phyloP scores from a whole-genome alignment of 2,329 filamentous ascomycete species.

The Fusarium setosum region DNA sequence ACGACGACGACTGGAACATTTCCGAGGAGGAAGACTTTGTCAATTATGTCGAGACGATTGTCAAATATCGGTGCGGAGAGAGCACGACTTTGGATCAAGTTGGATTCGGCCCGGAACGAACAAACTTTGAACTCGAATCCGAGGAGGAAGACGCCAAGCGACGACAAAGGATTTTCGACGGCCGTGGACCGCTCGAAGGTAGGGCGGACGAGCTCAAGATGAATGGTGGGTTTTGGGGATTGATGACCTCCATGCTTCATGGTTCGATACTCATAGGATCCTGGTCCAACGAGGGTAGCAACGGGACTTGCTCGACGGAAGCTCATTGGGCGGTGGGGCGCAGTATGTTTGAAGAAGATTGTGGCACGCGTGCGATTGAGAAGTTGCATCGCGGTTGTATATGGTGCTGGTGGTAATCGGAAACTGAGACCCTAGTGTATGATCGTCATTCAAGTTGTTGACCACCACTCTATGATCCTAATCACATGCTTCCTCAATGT shows the following conservation, averaged over 20 bases:
- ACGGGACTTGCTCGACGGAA: neutral
- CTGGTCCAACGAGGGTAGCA: neutral
- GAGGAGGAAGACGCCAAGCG: neutral
- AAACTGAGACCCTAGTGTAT: too few relatives aligned
- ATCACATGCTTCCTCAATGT: too few relatives aligned
- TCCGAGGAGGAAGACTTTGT: neutral
- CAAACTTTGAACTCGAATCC: neutral
- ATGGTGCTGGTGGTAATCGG: too few relatives aligned
- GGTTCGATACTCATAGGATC: neutral
- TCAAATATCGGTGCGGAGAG: neutral
- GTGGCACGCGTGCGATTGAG: too few relatives aligned
- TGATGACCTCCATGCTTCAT: slow-evolving; percentile 8
- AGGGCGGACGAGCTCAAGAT: neutral
- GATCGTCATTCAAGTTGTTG: too few relatives aligned
- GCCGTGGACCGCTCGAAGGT: neutral
- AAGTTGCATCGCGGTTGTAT: too few relatives aligned
- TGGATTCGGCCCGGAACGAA: neutral
- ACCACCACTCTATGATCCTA: too few relatives aligned
- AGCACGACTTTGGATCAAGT: neutral
- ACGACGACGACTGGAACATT: neutral
- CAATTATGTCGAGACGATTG: neutral
- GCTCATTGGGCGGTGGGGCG: neutral
- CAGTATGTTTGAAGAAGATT: too few relatives aligned
- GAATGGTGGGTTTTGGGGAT: neutral
- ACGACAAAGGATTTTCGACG: neutral